phyloP scores from a whole-genome alignment of 2,329 filamentous ascomycete genomes.

The Fusarium buxicola region DNA sequence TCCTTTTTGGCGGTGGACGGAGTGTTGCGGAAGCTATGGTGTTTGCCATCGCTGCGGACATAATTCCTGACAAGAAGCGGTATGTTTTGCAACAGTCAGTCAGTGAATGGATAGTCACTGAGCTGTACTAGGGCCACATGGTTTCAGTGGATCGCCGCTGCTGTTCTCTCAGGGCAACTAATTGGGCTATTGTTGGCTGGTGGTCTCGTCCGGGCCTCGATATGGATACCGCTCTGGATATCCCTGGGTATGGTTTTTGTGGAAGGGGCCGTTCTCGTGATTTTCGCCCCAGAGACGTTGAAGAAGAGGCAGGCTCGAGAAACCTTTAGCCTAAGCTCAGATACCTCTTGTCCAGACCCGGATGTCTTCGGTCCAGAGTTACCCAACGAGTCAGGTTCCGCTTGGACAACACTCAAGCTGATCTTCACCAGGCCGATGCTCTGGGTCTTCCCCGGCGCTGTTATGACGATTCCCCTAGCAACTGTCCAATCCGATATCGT shows the following conservation, averaged over 20 bases:
- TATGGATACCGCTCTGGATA: slow-evolving; percentile 40
- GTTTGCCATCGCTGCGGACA: slow-evolving; percentile 44
- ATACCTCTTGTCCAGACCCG: neutral
- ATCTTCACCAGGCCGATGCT: slow-evolving; percentile 37
- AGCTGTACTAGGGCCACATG: slow-evolving; percentile 33
- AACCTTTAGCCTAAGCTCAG: neutral
- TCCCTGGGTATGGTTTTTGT: slow-evolving; percentile 33
- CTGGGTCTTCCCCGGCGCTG: slow-evolving; percentile 41
- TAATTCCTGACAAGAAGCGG: slow-evolving; percentile 29
- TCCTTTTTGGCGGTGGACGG: slow-evolving; percentile 44
- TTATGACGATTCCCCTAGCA: slow-evolving; percentile 39
- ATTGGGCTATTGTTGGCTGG: slow-evolving; percentile 35
- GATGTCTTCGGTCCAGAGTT: neutral
- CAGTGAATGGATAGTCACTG: neutral
- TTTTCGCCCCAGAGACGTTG: slow-evolving; percentile 41
- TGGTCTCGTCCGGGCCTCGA: slow-evolving; percentile 26
- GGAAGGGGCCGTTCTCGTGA: slow-evolving; percentile 29
- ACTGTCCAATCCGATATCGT: slow-evolving; percentile 40
- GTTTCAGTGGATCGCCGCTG: slow-evolving; percentile 43
- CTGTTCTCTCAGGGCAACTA: slow-evolving; percentile 38
- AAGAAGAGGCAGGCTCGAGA: neutral
- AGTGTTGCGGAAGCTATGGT: slow-evolving; percentile 46
- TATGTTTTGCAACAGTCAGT: neutral
- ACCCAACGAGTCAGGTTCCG: neutral
- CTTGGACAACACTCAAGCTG: slow-evolving; percentile 12